A percentile compares a stretch with the other conserved stretches of the same genome.
Conservation (phyloP, 225 moss, liverwort and hornwort species). For the Marchantia polymorpha region DNA sequence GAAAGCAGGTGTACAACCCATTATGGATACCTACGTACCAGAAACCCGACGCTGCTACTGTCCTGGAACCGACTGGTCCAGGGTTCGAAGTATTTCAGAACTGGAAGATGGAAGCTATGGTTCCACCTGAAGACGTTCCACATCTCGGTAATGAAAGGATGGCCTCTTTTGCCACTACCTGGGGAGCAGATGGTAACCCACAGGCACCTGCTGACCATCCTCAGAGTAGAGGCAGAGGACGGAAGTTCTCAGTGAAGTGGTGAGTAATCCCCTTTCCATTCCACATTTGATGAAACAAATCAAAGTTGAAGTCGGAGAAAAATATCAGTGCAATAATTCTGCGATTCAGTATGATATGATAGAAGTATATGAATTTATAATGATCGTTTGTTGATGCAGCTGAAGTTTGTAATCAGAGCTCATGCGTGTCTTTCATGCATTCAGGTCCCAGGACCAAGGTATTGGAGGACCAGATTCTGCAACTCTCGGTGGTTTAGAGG, state of each 20-base stretch:
- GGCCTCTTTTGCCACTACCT: not conserved
- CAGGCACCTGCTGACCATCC: not conserved
- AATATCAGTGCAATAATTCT: not conserved
- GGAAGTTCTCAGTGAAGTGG: slow-evolving; percentile 15
- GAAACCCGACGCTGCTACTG: not conserved
- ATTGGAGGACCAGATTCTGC: not conserved
- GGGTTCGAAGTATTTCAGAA: slow-evolving; percentile 20
- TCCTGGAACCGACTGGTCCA: not conserved
- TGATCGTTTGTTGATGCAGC: not conserved
- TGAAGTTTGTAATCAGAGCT: too few species aligned
- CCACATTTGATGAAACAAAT: not conserved
- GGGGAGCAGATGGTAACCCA: not conserved
- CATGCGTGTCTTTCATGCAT: not conserved
- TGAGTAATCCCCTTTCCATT: not conserved
- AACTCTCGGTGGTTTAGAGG: not conserved
- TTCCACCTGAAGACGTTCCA: not conserved
- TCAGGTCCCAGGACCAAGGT: not conserved
- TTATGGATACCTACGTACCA: slow-evolving; percentile 12
- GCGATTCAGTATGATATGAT: too few species aligned
- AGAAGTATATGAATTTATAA: too few species aligned
- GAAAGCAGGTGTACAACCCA: slow-evolving; percentile 20
- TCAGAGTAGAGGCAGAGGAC: not conserved
- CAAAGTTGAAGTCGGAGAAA: too few species aligned
- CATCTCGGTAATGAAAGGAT: slow-evolving; percentile 13
- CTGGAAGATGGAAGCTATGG: slow-evolving; percentile 24